Evolutionary conservation across 176 grass and related monocot species (phyloP).

Genomic region (Carex kokanica): DNA sequence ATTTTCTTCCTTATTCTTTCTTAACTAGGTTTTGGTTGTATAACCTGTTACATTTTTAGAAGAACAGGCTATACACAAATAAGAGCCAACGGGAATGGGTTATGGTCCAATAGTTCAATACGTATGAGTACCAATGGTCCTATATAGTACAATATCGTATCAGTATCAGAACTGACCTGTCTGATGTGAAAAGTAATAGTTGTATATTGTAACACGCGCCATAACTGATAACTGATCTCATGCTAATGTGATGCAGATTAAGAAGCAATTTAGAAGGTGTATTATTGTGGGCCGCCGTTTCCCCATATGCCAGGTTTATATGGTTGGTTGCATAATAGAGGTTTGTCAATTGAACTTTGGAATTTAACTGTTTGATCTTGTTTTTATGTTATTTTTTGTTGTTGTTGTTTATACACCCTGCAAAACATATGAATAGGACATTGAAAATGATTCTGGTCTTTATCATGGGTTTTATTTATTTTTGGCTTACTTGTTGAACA

Average conservation of each 20-base stretch:
- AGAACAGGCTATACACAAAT: neutral
- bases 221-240: conserved; percentile 2
- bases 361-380: conserved; percentile 7
- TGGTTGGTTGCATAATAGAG: conserved; percentile 50
- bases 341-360: conserved; percentile 38
- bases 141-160: neutral
- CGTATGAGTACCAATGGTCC: neutral
- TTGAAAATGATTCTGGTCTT: neutral
- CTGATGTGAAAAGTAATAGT: neutral
- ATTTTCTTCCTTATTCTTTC: neutral
- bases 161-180: neutral
- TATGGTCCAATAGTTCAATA: neutral
- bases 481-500: neutral
- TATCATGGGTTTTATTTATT: no score
- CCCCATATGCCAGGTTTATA: conserved; percentile 64
- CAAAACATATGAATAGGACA: neutral
- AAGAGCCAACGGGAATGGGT: neutral
- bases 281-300: conserved; percentile 60
- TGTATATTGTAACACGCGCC: conserved; percentile 1
- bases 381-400: neutral
- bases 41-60: neutral
- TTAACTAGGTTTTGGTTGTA: neutral
- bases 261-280: conserved; percentile 33
- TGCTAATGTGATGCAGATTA: conserved; percentile 56
- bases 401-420: neutral